Percentiles rank a stretch among this genome's conserved stretches.
Conservation (phyloP, 73 alveolate genomes). For the Urostyla sp. region DNA sequence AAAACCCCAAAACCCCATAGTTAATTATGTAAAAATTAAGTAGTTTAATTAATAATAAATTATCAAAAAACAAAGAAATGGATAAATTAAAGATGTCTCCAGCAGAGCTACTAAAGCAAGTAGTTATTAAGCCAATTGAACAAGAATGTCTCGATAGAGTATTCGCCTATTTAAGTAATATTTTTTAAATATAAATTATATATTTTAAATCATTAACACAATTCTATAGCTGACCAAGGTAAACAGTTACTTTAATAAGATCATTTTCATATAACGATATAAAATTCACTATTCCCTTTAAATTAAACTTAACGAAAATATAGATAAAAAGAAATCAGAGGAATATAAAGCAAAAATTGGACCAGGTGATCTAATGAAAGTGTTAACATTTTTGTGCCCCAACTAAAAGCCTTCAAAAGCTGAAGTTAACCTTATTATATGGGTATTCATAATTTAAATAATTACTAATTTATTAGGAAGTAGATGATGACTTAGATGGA, state of each 20-base stretch:
- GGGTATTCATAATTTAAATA: constrained; percentile 53
- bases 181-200: neutral
- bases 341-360: constrained; percentile 50
- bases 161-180: constrained; percentile 58
- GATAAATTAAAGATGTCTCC: constrained; percentile 68
- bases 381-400: constrained; percentile 55
- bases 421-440: constrained; percentile 73
- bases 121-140: constrained; percentile 60
- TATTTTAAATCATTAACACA: neutral
- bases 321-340: constrained; percentile 44
- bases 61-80: constrained; percentile 34
- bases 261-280: too few relatives aligned
- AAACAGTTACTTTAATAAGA: constrained; percentile 21
- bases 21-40: too few relatives aligned
- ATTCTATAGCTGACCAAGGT: constrained; percentile 51
- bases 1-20: too few relatives aligned
- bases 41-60: too few relatives aligned
- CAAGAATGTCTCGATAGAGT: constrained; percentile 71
- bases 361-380: constrained; percentile 61
- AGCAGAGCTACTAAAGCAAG: constrained; percentile 58
- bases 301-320: too few relatives aligned
- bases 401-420: constrained; percentile 61
- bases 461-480: constrained; percentile 83
- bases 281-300: too few relatives aligned
- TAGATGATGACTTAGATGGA: constrained; percentile 94